Base-by-base conservation (phyloP, 176 grass and related monocot species). In the Themeda triandra region DNA sequence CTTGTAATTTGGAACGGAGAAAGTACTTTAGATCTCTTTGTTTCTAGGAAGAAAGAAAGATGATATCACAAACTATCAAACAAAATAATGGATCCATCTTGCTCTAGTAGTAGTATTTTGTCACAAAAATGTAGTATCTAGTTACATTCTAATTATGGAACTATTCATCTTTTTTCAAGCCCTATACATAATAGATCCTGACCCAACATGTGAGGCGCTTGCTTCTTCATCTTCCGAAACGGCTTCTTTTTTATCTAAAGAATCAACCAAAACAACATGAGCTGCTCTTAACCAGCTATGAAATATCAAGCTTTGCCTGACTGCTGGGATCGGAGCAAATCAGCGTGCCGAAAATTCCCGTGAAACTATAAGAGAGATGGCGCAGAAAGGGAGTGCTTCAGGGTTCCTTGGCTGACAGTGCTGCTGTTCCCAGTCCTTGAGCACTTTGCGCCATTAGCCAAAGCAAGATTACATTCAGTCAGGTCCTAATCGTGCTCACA, bases 341-440 rank as follows among this genome's bases (percentile, higher is more conserved):
- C 25, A 98, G 72, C 0, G 91, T 89, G 21, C 89, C 91, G 27
- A 93, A 92, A n/a, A 98, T 92, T 69, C 96, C 96, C 2, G 93
- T 98, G 10, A 98, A 51, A 1, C 80, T 91, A 37, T 98, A 98
- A 30, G 96, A n/a, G n/a, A 91, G 74, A 98, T 95, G 12, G 96
- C 96, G 84, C 96, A 98, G 83, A 98, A 98, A 2, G 96, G 93
- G 19, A 96, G 93, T 59, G 96, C 86, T 80, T 92, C 96, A 10
- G 96, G n/a, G 93, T 60, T 95, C 96, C 70, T 98, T 98, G 2
- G 96, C 91, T 23, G 96, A 98, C 80, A 98, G 56, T 23, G 96
- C 96, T 10, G 96, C 96, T 10, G 96, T 98, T 37, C 96, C 96
- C 31, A 95, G 44, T 48, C 96, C 96, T 85, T 98, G 96, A 21